These are phyloP conservation scores for Citrus inodora DNA, from an alignment of 345 rosid species.

Conservation along the genomic window DNA sequence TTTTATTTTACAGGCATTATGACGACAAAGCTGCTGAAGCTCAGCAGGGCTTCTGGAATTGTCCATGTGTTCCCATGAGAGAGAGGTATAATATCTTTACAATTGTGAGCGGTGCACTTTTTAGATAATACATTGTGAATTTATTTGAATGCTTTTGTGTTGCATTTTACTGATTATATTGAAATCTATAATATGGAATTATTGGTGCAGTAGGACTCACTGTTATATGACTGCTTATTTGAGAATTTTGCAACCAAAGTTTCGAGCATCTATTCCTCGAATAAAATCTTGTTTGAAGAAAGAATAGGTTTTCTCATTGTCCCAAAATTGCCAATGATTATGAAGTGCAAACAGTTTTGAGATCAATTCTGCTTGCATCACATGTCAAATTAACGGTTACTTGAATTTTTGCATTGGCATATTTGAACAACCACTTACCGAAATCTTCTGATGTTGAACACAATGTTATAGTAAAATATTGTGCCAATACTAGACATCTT, in stretches of 20 bases:
- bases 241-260: not conserved
- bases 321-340: not conserved
- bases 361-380: not conserved
- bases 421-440: not conserved
- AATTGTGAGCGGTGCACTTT: not conserved
- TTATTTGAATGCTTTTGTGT: not conserved
- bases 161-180: not conserved
- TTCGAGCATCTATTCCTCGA: not conserved
- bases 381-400: not conserved
- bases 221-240: no score
- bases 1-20: slow-evolving; percentile 60
- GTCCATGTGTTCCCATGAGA: slow-evolving; percentile 99
- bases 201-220: no score
- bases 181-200: not conserved
- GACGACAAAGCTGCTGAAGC: slow-evolving; percentile 94
- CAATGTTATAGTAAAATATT: not conserved
- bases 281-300: not conserved
- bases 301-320: not conserved
- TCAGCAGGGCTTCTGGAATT: slow-evolving; percentile 95
- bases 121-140: not conserved
- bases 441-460: not conserved
- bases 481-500: not conserved
- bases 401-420: not conserved
- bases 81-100: slow-evolving; percentile 57
- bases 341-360: not conserved